These are phyloP conservation scores for Henningerozyma blattae DNA, from an alignment of 805 yeast genomes.

Conservation along the genomic window DNA sequence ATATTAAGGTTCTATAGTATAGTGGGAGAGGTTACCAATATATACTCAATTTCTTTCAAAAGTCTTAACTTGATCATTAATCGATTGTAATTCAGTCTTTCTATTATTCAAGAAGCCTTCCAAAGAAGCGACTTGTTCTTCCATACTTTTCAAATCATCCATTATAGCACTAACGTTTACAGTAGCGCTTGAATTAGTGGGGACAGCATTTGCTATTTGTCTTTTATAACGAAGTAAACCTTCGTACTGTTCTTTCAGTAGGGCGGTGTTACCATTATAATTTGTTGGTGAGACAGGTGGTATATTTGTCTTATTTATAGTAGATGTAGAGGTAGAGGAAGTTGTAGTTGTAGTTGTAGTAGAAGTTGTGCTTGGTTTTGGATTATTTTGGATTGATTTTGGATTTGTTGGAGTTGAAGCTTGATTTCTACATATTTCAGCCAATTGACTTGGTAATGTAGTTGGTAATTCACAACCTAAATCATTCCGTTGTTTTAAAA, in stretches of 20 bases:
- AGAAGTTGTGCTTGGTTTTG: too few relatives aligned
- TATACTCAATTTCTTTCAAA: too few relatives aligned
- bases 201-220: slow-evolving; percentile 28
- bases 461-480: slow-evolving; percentile 78
- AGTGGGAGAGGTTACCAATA: too few relatives aligned
- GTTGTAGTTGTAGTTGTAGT: slow-evolving; percentile 12
- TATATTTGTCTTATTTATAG: too few relatives aligned
- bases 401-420: neutral
- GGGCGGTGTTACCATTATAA: slow-evolving; percentile 2
- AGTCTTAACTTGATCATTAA: neutral
- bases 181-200: slow-evolving; percentile 1
- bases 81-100: slow-evolving; percentile 40
- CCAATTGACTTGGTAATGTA: slow-evolving; percentile 80
- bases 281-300: slow-evolving; percentile 25
- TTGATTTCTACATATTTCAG: slow-evolving; percentile 72
- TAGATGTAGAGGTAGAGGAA: slow-evolving; percentile 26
- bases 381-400: neutral
- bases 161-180: slow-evolving; percentile 39
- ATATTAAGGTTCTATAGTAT: too few relatives aligned
- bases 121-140: slow-evolving; percentile 61
- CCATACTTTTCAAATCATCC: slow-evolving; percentile 56
- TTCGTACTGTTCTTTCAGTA: slow-evolving; percentile 57
- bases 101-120: slow-evolving; percentile 55
- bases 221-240: slow-evolving; percentile 72
- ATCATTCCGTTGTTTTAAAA: slow-evolving; percentile 74